These are phyloP conservation scores for Diaporthe sp. DNA, from an alignment of 2,329 filamentous ascomycete species.

Conservation along the genomic window DNA sequence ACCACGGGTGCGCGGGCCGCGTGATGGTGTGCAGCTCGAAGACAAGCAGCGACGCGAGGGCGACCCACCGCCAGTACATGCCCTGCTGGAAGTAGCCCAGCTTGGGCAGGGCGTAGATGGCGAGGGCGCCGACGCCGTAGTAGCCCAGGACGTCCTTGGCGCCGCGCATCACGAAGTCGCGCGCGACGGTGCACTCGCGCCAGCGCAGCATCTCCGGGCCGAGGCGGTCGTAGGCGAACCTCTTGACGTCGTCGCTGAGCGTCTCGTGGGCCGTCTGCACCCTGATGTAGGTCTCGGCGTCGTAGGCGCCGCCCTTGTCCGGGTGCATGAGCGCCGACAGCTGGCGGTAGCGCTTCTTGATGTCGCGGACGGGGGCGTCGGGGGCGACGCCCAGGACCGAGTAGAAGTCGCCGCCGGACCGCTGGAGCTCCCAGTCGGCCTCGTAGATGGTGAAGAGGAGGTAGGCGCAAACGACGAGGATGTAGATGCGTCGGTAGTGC, in stretches of 20 bases:
- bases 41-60: slow-evolving; percentile 65
- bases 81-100: slow-evolving; percentile 79
- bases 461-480: slow-evolving; percentile 85
- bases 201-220: slow-evolving; percentile 79
- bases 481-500: slow-evolving; percentile 87
- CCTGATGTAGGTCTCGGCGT: slow-evolving; percentile 77
- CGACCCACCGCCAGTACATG: slow-evolving; percentile 75
- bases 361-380: slow-evolving; percentile 77
- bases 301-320: slow-evolving; percentile 74
- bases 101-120: slow-evolving; percentile 73
- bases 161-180: slow-evolving; percentile 80
- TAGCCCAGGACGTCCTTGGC: slow-evolving; percentile 70
- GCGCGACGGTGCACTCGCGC: slow-evolving; percentile 75
- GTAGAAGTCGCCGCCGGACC: slow-evolving; percentile 80
- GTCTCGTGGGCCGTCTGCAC: slow-evolving; percentile 88
- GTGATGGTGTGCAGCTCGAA: slow-evolving; percentile 72
- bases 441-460: slow-evolving; percentile 95
- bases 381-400: slow-evolving; percentile 79
- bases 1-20: slow-evolving; percentile 64
- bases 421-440: slow-evolving; percentile 84
- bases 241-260: slow-evolving; percentile 79
- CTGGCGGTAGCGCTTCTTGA: slow-evolving; percentile 89
- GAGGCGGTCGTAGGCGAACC: slow-evolving; percentile 93
- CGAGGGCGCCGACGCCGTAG: slow-evolving; percentile 70
- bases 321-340: slow-evolving; percentile 82